Evolutionary conservation across 2,329 filamentous ascomycete genomes (phyloP).

Genomic region (Ceratocystis alfenasii): DNA sequence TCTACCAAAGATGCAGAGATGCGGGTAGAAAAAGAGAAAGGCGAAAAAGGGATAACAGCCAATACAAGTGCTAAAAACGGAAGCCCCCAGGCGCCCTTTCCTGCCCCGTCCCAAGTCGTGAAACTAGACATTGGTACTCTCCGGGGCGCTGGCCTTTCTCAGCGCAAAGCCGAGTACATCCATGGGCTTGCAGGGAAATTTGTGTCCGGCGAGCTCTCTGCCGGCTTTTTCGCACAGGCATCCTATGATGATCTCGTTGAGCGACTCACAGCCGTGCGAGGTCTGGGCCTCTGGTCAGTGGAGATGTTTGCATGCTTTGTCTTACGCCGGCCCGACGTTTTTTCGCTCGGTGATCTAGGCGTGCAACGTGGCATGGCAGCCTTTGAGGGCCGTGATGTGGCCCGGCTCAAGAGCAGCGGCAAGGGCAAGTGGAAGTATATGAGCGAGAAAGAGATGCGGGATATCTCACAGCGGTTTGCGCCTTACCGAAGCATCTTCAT

Average conservation of each 20-base stretch:
- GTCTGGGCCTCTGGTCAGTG: conserved; percentile 79
- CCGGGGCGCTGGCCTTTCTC: conserved; percentile 75
- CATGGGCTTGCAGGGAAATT: conserved; percentile 78
- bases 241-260: conserved; percentile 77
- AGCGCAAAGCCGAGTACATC: conserved; percentile 93
- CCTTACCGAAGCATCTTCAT: conserved; percentile 90
- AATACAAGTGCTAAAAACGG: background rate
- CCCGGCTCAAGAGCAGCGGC: conserved; percentile 60
- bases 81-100: conserved; percentile 42
- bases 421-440: conserved; percentile 96
- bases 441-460: conserved; percentile 82
- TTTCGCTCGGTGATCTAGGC: conserved; percentile 81
- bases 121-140: conserved; percentile 51
- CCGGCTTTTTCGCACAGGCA: conserved; percentile 58
- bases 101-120: conserved; percentile 62
- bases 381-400: conserved; percentile 70
- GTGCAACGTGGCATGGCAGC: conserved; percentile 92
- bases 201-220: conserved; percentile 57
- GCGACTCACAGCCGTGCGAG: conserved; percentile 71
- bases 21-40: conserved; percentile 21
- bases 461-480: conserved; percentile 63
- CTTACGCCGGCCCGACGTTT: conserved; percentile 89
- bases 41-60: conserved; percentile 15
- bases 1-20: conserved; percentile 27
- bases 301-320: conserved; percentile 98